These are phyloP conservation scores for Cephalotrichum gorgonifer DNA, from an alignment of 2,329 filamentous ascomycete species.

Conservation along the genomic window DNA sequence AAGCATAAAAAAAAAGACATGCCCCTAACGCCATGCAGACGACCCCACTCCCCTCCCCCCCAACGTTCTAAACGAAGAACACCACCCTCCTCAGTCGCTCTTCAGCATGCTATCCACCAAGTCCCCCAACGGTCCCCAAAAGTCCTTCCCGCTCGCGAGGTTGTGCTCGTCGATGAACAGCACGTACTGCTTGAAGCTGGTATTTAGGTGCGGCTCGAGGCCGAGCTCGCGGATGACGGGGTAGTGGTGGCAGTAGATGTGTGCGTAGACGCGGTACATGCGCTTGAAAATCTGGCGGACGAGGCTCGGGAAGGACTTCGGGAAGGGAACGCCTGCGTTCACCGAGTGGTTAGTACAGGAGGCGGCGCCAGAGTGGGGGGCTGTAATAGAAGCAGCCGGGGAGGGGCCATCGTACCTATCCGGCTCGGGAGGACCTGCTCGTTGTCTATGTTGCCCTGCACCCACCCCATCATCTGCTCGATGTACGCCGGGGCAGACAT, in stretches of 20 bases:
- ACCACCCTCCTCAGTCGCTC: constrained; percentile 54
- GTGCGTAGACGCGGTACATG: constrained; percentile 95
- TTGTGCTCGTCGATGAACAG: constrained; percentile 96
- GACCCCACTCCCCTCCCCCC: background rate
- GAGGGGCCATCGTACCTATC: constrained; percentile 48
- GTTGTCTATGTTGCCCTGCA: constrained; percentile 91
- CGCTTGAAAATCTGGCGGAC: constrained; percentile 97
- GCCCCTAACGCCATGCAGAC: constrained; percentile 2
- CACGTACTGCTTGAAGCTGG: constrained; percentile 99
- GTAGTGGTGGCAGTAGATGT: constrained; percentile 99
- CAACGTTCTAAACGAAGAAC: background rate
- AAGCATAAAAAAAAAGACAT: background rate
- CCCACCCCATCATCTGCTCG: constrained; percentile 95
- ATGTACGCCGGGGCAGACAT: constrained; percentile 97
- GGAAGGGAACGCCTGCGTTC: constrained; percentile 72
- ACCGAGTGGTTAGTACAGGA: constrained; percentile 4
- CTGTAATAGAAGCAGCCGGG: constrained; percentile 8
- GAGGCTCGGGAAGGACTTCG: constrained; percentile 79
- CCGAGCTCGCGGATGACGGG: constrained; percentile 91
- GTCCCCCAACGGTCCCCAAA: constrained; percentile 92
- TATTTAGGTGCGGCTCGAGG: constrained; percentile 94
- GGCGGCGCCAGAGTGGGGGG: background rate
- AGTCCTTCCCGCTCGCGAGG: constrained; percentile 87
- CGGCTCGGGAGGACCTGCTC: constrained; percentile 90
- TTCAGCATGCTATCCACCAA: constrained; percentile 95